Conservation (phyloP, 2,329 filamentous ascomycete genomes). For the Aspergillus sp. region DNA sequence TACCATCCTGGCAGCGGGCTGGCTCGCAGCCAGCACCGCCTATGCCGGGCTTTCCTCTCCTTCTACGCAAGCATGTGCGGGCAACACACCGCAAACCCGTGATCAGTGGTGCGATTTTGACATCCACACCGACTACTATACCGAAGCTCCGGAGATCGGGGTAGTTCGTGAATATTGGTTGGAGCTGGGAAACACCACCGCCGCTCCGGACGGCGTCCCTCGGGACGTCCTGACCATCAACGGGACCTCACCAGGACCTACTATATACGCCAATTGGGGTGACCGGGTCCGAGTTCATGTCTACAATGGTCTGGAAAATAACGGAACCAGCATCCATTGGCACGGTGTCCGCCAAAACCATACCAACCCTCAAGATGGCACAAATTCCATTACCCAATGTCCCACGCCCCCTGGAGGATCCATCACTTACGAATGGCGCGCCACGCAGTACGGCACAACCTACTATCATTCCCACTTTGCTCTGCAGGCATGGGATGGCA, state of each 20-base stretch:
- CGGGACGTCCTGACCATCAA: slow-evolving; percentile 58
- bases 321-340: slow-evolving; percentile 34
- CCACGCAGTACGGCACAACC: slow-evolving; percentile 38
- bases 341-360: slow-evolving; percentile 37
- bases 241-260: slow-evolving; percentile 66
- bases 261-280: slow-evolving; percentile 65
- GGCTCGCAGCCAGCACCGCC: neutral
- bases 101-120: slow-evolving; percentile 15
- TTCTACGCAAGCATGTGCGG: neutral
- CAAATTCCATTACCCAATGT: slow-evolving; percentile 39
- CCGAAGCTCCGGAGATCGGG: slow-evolving; percentile 18
- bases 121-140: slow-evolving; percentile 38
- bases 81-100: neutral
- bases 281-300: slow-evolving; percentile 58
- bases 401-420: slow-evolving; percentile 36
- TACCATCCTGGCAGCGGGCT: neutral
- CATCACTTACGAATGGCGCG: slow-evolving; percentile 41
- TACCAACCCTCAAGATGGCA: slow-evolving; percentile 35
- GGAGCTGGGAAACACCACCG: slow-evolving; percentile 14
- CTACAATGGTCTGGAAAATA: slow-evolving; percentile 48
- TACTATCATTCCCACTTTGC: slow-evolving; percentile 40
- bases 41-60: neutral
- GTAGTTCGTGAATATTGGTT: slow-evolving; percentile 22
- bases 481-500: slow-evolving; percentile 52
- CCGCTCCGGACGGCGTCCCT: slow-evolving; percentile 28